Evolutionary conservation across 371 early-diverging fungal genomes (phyloP).

Genomic region (Mucor piriformis): DNA sequence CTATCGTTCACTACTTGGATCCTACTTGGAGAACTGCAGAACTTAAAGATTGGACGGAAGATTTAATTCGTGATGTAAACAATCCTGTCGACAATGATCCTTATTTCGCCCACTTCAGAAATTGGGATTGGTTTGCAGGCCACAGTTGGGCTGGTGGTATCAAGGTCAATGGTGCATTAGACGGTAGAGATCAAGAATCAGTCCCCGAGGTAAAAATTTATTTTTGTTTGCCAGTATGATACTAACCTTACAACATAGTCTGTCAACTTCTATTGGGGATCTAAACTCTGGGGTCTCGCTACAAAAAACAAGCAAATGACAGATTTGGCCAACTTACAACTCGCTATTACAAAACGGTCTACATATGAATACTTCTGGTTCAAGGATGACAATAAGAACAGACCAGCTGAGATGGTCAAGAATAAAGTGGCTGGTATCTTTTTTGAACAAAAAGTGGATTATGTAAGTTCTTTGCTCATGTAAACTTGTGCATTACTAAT

Average conservation of each 20-base stretch:
- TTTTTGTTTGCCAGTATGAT: not conserved
- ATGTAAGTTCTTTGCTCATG: slow-evolving; percentile 44
- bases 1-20: slow-evolving; percentile 68
- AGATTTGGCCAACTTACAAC: slow-evolving; percentile 48
- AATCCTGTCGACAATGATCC: slow-evolving; percentile 56
- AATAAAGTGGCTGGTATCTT: slow-evolving; percentile 75
- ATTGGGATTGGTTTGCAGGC: slow-evolving; percentile 78
- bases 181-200: slow-evolving; percentile 79
- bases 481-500: not conserved
- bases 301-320: slow-evolving; percentile 43
- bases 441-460: slow-evolving; percentile 75
- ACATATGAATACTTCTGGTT: slow-evolving; percentile 71
- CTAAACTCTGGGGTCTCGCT: slow-evolving; percentile 65
- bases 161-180: slow-evolving; percentile 60
- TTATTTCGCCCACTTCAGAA: slow-evolving; percentile 68
- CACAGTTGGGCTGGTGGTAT: slow-evolving; percentile 85
- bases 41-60: slow-evolving; percentile 38
- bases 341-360: slow-evolving; percentile 62
- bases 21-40: slow-evolving; percentile 50
- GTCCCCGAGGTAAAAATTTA: slow-evolving; percentile 59
- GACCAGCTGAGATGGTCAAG: slow-evolving; percentile 51
- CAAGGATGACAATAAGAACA: slow-evolving; percentile 51
- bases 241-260: slow-evolving; percentile 27
- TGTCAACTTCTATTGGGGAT: slow-evolving; percentile 75
- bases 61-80: slow-evolving; percentile 72